Percentiles rank a stretch among this genome's conserved stretches.
Evolutionary conservation across 305 asterid species (phyloP).

Genomic region (Fraxinus platypoda): DNA sequence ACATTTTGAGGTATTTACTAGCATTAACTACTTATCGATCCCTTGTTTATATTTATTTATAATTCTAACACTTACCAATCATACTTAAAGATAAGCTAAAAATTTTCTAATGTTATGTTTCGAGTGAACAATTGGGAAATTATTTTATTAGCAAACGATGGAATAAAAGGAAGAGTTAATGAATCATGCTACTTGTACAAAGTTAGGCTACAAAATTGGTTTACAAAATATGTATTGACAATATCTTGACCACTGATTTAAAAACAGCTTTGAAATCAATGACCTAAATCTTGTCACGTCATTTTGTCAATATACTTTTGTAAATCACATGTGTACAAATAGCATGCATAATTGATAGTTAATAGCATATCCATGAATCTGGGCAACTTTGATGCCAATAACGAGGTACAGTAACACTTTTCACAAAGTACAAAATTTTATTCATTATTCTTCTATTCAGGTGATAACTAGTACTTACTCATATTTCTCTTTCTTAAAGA

Average conservation of each 20-base stretch:
- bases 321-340: no score
- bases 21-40: background rate
- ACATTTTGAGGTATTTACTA: background rate
- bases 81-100: background rate
- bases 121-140: background rate
- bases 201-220: no score
- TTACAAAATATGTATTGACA: no score
- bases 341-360: background rate
- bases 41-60: no score
- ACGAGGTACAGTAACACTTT: slow-evolving; percentile 27
- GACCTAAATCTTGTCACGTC: no score
- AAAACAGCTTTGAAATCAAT: no score
- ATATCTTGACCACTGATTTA: no score
- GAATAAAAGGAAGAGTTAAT: background rate
- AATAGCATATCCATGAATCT: slow-evolving; percentile 52
- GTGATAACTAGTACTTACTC: slow-evolving; percentile 44
- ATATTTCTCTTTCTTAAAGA: slow-evolving; percentile 70
- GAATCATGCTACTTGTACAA: no score
- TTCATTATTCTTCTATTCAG: background rate
- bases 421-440: background rate
- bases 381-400: slow-evolving; percentile 20
- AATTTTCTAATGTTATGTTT: background rate
- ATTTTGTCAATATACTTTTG: no score
- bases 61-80: no score
- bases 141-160: background rate